phyloP scores from a whole-genome alignment of 345 rosid species.

The Erysimum cheiranthoides region DNA sequence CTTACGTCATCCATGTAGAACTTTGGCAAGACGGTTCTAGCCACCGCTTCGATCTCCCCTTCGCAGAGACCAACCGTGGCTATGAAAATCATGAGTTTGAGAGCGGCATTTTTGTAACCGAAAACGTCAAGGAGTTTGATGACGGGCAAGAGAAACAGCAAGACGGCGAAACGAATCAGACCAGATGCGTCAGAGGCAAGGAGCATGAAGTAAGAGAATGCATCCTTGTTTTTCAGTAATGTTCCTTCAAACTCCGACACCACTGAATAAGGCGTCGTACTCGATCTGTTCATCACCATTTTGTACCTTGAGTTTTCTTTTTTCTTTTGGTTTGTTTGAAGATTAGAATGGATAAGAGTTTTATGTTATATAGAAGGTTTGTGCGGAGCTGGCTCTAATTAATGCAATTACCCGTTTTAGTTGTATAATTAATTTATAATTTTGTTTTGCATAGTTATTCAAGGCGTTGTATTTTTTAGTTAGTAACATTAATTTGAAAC shows the following conservation, averaged over 20 bases:
- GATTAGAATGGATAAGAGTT: no score
- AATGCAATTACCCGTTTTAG: no score
- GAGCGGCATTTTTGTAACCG: slow-evolving; percentile 59
- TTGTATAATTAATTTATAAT: no score
- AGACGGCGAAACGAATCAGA: slow-evolving; percentile 61
- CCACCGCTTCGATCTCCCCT: slow-evolving; percentile 63
- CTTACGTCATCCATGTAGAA: slow-evolving; percentile 70
- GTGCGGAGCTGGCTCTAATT: no score
- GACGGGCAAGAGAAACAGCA: slow-evolving; percentile 64
- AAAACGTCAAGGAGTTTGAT: slow-evolving; percentile 60
- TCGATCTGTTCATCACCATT: slow-evolving; percentile 13
- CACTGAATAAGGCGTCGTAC: slow-evolving; percentile 56
- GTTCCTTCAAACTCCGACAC: slow-evolving; percentile 82
- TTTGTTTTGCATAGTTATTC: no score
- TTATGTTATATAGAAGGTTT: no score
- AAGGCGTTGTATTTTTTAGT: no score
- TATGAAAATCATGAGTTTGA: slow-evolving; percentile 59
- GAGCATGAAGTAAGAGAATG: slow-evolving; percentile 68
- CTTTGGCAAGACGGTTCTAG: slow-evolving; percentile 69
- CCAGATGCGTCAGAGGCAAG: slow-evolving; percentile 78
- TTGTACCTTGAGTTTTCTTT: no score
- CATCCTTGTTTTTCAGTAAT: slow-evolving; percentile 56
- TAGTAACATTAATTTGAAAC: no score
- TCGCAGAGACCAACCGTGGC: slow-evolving; percentile 61
- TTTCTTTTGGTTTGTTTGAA: no score